Conservation (phyloP, 2,329 filamentous ascomycete genomes). For the Penicillium sp. region DNA sequence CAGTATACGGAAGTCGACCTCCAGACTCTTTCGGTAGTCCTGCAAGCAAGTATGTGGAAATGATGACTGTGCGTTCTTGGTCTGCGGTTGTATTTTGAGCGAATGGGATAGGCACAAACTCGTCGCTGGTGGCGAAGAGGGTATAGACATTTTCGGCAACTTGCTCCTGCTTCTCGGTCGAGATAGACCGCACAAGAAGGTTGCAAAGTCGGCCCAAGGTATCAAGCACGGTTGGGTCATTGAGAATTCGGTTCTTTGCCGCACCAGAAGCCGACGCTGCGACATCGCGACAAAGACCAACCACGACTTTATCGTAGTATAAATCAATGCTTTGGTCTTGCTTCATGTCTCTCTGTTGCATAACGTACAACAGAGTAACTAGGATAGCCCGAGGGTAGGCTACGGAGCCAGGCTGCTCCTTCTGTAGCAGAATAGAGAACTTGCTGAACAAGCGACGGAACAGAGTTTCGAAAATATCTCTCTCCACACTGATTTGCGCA, state of each 20-base stretch:
- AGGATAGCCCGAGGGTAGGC: conserved; percentile 62
- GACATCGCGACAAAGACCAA: conserved; percentile 44
- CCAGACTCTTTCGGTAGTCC: conserved; percentile 47
- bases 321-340: conserved; percentile 45
- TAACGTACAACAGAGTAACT: conserved; percentile 62
- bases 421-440: conserved; percentile 57
- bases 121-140: conserved; percentile 47
- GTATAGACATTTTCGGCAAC: conserved; percentile 58
- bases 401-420: conserved; percentile 47
- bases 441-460: conserved; percentile 65
- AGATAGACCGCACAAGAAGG: conserved; percentile 58
- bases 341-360: conserved; percentile 53
- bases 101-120: conserved; percentile 40
- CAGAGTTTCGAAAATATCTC: conserved; percentile 64
- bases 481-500: conserved; percentile 64
- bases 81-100: conserved; percentile 31
- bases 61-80: conserved; percentile 52
- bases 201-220: conserved; percentile 63
- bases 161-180: conserved; percentile 53
- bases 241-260: conserved; percentile 42
- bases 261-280: conserved; percentile 38
- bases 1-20: conserved; percentile 31
- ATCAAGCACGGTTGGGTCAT: conserved; percentile 57
- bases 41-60: conserved; percentile 60
- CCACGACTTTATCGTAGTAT: conserved; percentile 55